Base-by-base conservation (phyloP, 805 yeast genomes). In the Ogataea dorogensis region DNA sequence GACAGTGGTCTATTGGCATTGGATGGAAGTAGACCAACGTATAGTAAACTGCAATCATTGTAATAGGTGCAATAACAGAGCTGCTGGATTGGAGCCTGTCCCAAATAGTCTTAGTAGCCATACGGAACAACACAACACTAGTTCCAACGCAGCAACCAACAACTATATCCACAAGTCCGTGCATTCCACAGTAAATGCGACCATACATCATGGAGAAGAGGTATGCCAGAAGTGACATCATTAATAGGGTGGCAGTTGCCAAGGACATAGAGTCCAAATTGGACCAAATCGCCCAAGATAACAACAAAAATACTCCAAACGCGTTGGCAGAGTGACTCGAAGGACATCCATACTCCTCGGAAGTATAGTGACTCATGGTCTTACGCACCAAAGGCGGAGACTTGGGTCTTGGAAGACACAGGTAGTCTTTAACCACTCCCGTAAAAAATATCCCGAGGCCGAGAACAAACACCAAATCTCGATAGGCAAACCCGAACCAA, bases 321-420 rank as follows among this genome's bases (percentile, higher is more conserved):
- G 97, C 96, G 60, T 91, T 93, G 21, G 97, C 94, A n/a, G 91
- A 73, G 59, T 91, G 98, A 3, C 94, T 81, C 25, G 88, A 78
- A 1, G 98, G 98, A 50, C 89, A 87, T 3, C 98, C 98, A 59
- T 91, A 91, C 58, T 91, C 98, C 51, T 82, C 77, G 3, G 95
- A 75, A 0, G 98, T 93, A 47, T 86, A 86, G n/a, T 83, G 81
- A 40, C 89, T 80, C 78, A 91, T 73, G 7, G 98, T 88, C 49
- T 91, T 79, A 51, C 98, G 71, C 54, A 81, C 86, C 26, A 91
- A 61, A 0, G 98, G 98, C 2, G 98, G 98, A 2, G 95, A 81
- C 41, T 77, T 63, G 2, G 98, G 98, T 42, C 98, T 69, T 14
- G 98, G 98, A 32, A 91, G 67, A 54, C 98, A 91, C 50, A 88